A percentile compares a stretch with the other conserved stretches of the same genome.
Evolutionary conservation across 352 stramenopile species (phyloP).

Genomic region (Halophytophthora polymorphica): DNA sequence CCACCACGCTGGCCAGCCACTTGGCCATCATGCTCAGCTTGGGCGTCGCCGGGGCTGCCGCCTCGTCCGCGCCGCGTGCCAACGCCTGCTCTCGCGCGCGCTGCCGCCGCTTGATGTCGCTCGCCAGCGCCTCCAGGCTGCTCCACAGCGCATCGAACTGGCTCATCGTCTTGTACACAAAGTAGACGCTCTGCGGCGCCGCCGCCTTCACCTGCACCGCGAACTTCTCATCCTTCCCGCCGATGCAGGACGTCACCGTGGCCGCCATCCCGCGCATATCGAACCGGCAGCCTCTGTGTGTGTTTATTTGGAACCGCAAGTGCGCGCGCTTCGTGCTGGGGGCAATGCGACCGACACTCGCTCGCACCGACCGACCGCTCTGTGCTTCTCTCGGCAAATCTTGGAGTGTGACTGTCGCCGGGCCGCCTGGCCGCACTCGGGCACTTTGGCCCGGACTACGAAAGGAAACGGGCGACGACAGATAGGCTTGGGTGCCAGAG

Average conservation of each 20-base stretch:
- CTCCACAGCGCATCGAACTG: slow-evolving; percentile 74
- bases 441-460: background rate
- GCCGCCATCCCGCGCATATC: slow-evolving; percentile 67
- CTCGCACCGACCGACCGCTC: too few species aligned
- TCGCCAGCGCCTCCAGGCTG: slow-evolving; percentile 50
- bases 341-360: too few species aligned
- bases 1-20: slow-evolving; percentile 73
- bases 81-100: slow-evolving; percentile 6
- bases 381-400: slow-evolving; percentile 2
- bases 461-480: too few species aligned
- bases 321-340: too few species aligned
- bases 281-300: background rate
- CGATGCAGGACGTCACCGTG: slow-evolving; percentile 75
- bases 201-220: slow-evolving; percentile 54
- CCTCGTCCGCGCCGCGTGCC: slow-evolving; percentile 5
- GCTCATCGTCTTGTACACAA: slow-evolving; percentile 78
- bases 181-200: slow-evolving; percentile 46
- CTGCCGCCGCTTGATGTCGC: slow-evolving; percentile 44
- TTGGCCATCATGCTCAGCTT: slow-evolving; percentile 52
- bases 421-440: background rate
- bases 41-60: slow-evolving; percentile 6
- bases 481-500: too few species aligned
- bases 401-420: slow-evolving; percentile 4
- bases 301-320: background rate
- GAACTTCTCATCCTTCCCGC: slow-evolving; percentile 77